phyloP scores from a whole-genome alignment of 179 eudicot species.

The Spergularia azorica region DNA sequence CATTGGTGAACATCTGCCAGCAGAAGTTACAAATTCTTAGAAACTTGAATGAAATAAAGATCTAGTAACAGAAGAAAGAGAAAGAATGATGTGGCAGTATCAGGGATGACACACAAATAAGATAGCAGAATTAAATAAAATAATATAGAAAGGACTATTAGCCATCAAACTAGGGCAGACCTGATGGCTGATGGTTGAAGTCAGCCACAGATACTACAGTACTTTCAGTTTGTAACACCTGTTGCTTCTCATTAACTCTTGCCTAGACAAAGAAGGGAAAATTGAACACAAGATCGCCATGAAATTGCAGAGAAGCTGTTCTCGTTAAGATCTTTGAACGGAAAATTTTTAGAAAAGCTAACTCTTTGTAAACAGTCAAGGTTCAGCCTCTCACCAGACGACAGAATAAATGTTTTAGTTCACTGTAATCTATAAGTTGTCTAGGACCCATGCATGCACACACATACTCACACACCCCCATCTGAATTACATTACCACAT shows the following conservation, averaged over 20 bases:
- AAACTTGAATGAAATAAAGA: conserved; percentile 1
- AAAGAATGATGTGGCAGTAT: background rate
- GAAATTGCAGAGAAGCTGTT: background rate
- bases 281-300: background rate
- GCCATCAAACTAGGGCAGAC: background rate
- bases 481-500: too few species aligned
- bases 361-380: background rate
- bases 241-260: background rate
- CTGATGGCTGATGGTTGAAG: background rate
- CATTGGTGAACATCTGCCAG: conserved; percentile 95
- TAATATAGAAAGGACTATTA: background rate
- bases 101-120: background rate
- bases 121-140: background rate
- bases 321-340: background rate
- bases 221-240: background rate
- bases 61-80: background rate
- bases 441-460: too few species aligned
- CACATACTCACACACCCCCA: too few species aligned
- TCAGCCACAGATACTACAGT: background rate
- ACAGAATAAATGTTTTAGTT: too few species aligned
- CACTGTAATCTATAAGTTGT: too few species aligned
- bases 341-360: background rate
- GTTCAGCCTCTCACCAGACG: too few species aligned
- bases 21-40: conserved; percentile 23
- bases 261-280: background rate